Conservation (phyloP, 495 filamentous ascomycete species). For the Immersiella caudata region DNA sequence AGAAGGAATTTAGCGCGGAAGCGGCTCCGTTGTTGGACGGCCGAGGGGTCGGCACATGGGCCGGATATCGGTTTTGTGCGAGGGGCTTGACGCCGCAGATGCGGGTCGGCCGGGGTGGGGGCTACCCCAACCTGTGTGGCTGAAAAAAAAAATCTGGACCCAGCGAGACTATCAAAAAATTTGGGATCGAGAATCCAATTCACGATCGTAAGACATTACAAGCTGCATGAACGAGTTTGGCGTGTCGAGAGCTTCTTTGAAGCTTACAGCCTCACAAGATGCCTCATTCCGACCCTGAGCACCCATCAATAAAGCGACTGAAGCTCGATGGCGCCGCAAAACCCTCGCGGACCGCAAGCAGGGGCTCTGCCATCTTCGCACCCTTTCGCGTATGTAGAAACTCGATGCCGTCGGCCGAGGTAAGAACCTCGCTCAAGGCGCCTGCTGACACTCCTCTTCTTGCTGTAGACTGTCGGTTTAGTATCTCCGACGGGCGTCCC, state of each 20-base stretch:
- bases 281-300: slow-evolving; percentile 55
- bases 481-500: slow-evolving; percentile 89
- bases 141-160: slow-evolving; percentile 33
- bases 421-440: not conserved
- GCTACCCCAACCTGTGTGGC: slow-evolving; percentile 21
- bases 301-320: slow-evolving; percentile 67
- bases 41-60: not conserved
- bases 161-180: slow-evolving; percentile 31
- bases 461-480: slow-evolving; percentile 76
- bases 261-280: slow-evolving; percentile 35
- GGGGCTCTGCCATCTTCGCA: slow-evolving; percentile 78
- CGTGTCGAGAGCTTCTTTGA: slow-evolving; percentile 13
- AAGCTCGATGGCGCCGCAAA: slow-evolving; percentile 52
- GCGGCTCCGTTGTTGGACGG: not conserved
- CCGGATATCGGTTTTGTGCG: not conserved
- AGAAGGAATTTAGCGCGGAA: not conserved
- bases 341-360: slow-evolving; percentile 34
- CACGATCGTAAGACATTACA: slow-evolving; percentile 7
- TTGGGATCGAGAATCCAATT: slow-evolving; percentile 24
- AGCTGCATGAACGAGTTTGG: slow-evolving; percentile 9
- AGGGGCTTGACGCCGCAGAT: not conserved
- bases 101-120: not conserved
- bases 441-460: not conserved
- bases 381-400: slow-evolving; percentile 77
- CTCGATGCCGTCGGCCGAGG: slow-evolving; percentile 14